phyloP scores from a whole-genome alignment of 2,329 filamentous ascomycete species.

The Penicillium aurantiogriseum region DNA sequence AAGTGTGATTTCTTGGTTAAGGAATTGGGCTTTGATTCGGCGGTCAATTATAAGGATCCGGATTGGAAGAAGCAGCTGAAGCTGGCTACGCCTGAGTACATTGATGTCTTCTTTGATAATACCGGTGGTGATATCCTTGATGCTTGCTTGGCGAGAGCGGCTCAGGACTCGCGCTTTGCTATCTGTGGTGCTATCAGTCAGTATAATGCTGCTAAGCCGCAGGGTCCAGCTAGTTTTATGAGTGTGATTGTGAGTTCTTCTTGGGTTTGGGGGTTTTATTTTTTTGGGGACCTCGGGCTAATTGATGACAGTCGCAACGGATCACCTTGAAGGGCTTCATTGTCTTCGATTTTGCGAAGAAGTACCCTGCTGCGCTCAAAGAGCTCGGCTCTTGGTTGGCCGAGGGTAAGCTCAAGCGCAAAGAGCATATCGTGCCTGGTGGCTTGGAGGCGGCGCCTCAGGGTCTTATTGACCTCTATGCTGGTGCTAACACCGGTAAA shows the following conservation, averaged over 20 bases:
- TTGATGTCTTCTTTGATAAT: slow-evolving; percentile 73
- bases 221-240: slow-evolving; percentile 55
- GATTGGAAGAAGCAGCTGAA: slow-evolving; percentile 62
- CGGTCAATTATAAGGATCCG: slow-evolving; percentile 66
- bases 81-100: slow-evolving; percentile 58
- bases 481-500: slow-evolving; percentile 69
- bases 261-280: background rate
- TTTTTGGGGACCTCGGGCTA: slow-evolving; percentile 7
- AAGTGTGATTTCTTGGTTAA: slow-evolving; percentile 66
- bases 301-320: slow-evolving; percentile 33
- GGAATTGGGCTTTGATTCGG: slow-evolving; percentile 65
- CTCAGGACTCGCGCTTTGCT: slow-evolving; percentile 62
- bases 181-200: slow-evolving; percentile 70
- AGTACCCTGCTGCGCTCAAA: slow-evolving; percentile 58
- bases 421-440: slow-evolving; percentile 69
- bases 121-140: slow-evolving; percentile 71
- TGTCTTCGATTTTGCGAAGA: slow-evolving; percentile 63
- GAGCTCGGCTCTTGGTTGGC: slow-evolving; percentile 66
- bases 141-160: slow-evolving; percentile 62
- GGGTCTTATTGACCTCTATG: slow-evolving; percentile 63
- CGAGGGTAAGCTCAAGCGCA: slow-evolving; percentile 69
- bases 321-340: slow-evolving; percentile 68
- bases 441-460: slow-evolving; percentile 64
- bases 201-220: slow-evolving; percentile 60
- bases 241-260: slow-evolving; percentile 38